Base-by-base conservation (phyloP, 805 yeast genomes). In the Isabelozyma gotoi region DNA sequence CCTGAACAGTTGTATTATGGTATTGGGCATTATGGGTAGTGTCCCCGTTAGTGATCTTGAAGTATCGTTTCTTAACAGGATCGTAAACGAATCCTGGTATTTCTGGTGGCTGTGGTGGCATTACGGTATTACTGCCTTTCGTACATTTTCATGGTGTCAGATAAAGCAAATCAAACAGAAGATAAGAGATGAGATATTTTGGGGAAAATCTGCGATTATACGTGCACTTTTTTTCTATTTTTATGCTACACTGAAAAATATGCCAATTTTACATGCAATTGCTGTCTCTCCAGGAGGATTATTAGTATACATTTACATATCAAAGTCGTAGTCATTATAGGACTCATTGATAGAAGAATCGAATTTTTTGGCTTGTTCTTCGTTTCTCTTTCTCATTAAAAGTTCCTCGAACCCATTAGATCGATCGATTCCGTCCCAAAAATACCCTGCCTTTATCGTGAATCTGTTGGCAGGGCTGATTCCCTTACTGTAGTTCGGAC, bases 351-450 rank as follows among this genome's bases (percentile, higher is more conserved):
- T 31, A 3, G 29, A n/a, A 20, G 11, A 19, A 24, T 14, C 19
- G 17, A 14, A 36, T 24, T 36, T 36, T 11, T 11, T 24, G 7
- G 19, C 39, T 11, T 71, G 36, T 61, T 32, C 39, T 34, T 67
- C 67, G 24, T 55, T 64, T 19, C 65, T 46, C 41, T 60, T 60
- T 27, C 60, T 71, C 49, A 86, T 73, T 73, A 86, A 76, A 42
- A 75, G 68, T 39, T 66, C 69, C 58, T 91, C 98, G 63, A 86
- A 91, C 3, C 96, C 97, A 57, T 85, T 91, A 0, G 95, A 82
- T 46, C 98, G 68, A 63, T 88, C 91, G 2, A 91, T 82, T 0
- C 97, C 97, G 62, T 65, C 70, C 98, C 98, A 91, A 44, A 88
- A 71, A 50, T 72, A 70, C 0, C 97, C 97, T 0, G 97, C 96